Conservation (phyloP, 2,329 filamentous ascomycete genomes). For the Sporothrix pallida region DNA sequence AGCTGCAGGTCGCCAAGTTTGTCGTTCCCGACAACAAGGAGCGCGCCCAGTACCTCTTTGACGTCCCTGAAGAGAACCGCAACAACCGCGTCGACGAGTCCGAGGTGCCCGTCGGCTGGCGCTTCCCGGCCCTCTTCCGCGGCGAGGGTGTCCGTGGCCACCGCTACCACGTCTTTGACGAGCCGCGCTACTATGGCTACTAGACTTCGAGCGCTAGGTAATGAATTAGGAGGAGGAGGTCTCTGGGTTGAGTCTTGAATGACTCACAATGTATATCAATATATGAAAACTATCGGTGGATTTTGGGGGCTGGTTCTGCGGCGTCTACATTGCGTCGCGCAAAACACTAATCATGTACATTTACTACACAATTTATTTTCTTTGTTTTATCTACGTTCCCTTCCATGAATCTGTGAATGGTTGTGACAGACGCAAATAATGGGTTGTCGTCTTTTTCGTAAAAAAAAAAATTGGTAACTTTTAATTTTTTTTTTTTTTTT, state of each 20-base stretch:
- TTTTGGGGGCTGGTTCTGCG: neutral
- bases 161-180: slow-evolving; percentile 92
- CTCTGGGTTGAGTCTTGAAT: neutral
- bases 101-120: slow-evolving; percentile 75
- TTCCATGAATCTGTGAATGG: too few relatives aligned
- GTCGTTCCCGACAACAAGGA: slow-evolving; percentile 70
- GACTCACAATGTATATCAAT: neutral
- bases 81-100: slow-evolving; percentile 68
- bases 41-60: slow-evolving; percentile 56
- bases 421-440: too few relatives aligned
- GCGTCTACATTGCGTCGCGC: neutral
- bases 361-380: neutral
- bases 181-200: slow-evolving; percentile 73
- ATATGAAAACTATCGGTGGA: neutral
- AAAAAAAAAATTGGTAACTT: neutral
- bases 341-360: slow-evolving; percentile 1
- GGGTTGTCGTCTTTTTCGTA: too few relatives aligned
- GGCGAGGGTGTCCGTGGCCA: slow-evolving; percentile 88
- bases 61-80: slow-evolving; percentile 59
- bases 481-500: neutral
- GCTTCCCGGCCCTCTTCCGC: slow-evolving; percentile 84
- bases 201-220: slow-evolving; percentile 34
- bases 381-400: neutral
- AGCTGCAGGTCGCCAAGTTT: slow-evolving; percentile 96
- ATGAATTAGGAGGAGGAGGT: neutral